phyloP scores from a whole-genome alignment of 495 filamentous ascomycete genomes.

The Hyaloscypha hepaticicola region DNA sequence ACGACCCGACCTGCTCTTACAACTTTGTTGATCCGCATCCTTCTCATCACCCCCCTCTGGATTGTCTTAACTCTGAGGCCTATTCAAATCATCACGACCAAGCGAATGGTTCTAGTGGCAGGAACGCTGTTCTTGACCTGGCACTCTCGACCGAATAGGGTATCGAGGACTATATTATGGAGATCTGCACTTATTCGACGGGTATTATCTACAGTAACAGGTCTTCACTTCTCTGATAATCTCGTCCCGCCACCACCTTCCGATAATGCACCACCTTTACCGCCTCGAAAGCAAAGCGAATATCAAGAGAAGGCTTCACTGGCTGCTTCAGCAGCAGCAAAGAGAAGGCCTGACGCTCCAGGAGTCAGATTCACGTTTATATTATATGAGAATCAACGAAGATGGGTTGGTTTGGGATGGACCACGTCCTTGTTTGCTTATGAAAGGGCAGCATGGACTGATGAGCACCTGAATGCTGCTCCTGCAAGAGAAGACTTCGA shows the following conservation, averaged over 20 bases:
- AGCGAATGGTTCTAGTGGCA: constrained; percentile 71
- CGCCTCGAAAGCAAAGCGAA: constrained; percentile 38
- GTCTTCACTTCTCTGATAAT: constrained; percentile 62
- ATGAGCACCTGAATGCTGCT: constrained; percentile 85
- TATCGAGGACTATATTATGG: constrained; percentile 88
- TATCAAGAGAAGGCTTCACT: constrained; percentile 44
- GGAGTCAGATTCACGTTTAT: constrained; percentile 95
- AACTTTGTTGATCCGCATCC: constrained; percentile 82
- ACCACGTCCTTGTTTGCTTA: constrained; percentile 85
- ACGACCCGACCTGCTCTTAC: constrained; percentile 92
- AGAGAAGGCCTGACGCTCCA: constrained; percentile 55
- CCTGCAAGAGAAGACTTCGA: constrained; percentile 79
- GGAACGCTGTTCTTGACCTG: constrained; percentile 86
- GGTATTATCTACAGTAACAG: constrained; percentile 67
- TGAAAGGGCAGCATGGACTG: constrained; percentile 88
- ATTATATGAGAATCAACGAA: constrained; percentile 92
- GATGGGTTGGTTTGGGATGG: constrained; percentile 96
- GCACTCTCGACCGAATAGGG: constrained; percentile 84
- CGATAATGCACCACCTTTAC: constrained; percentile 30
- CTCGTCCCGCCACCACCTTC: constrained; percentile 9
- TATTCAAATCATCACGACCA: constrained; percentile 80
- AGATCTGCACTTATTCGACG: constrained; percentile 72
- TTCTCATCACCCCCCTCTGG: constrained; percentile 87
- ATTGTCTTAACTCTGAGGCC: constrained; percentile 73
- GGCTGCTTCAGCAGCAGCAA: constrained; percentile 43